phyloP scores from a whole-genome alignment of 306 rosid genomes.

The Canavalia ensiformis region DNA sequence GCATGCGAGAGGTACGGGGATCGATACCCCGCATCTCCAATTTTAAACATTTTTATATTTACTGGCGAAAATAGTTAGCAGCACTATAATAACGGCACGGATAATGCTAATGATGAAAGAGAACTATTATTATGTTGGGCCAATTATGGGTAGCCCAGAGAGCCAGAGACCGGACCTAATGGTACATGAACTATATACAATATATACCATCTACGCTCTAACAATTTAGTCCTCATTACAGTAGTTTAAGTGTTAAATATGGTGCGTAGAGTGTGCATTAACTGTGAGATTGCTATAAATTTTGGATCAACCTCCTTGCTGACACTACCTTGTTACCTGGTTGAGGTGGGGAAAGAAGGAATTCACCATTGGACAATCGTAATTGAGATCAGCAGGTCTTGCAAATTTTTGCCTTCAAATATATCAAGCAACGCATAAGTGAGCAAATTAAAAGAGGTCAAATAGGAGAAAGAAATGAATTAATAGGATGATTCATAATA shows the following conservation, averaged over 20 bases:
- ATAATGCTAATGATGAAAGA: too few relatives aligned
- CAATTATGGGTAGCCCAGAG: too few relatives aligned
- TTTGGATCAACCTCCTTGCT: background rate
- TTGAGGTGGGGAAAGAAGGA: slow-evolving; percentile 81
- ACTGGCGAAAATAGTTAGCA: too few relatives aligned
- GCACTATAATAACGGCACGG: too few relatives aligned
- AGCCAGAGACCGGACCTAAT: too few relatives aligned
- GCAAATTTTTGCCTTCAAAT: slow-evolving; percentile 79
- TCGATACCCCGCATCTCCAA: slow-evolving; percentile 95
- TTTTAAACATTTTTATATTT: too few relatives aligned
- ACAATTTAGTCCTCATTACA: background rate
- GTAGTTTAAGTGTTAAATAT: background rate
- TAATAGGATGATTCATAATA: background rate
- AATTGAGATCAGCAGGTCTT: slow-evolving; percentile 85
- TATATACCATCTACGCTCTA: background rate
- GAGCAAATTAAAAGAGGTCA: background rate
- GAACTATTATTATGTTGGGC: too few relatives aligned
- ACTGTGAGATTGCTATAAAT: background rate
- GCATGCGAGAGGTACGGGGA: slow-evolving; percentile 97
- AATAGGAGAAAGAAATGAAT: background rate
- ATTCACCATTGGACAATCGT: slow-evolving; percentile 82
- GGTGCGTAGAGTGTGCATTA: background rate
- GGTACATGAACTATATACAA: too few relatives aligned
- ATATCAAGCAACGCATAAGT: background rate
- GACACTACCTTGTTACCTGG: slow-evolving; percentile 39